These are phyloP conservation scores for Ophiostoma sp. DNA, from an alignment of 2,329 filamentous ascomycete species.

Conservation along the genomic window DNA sequence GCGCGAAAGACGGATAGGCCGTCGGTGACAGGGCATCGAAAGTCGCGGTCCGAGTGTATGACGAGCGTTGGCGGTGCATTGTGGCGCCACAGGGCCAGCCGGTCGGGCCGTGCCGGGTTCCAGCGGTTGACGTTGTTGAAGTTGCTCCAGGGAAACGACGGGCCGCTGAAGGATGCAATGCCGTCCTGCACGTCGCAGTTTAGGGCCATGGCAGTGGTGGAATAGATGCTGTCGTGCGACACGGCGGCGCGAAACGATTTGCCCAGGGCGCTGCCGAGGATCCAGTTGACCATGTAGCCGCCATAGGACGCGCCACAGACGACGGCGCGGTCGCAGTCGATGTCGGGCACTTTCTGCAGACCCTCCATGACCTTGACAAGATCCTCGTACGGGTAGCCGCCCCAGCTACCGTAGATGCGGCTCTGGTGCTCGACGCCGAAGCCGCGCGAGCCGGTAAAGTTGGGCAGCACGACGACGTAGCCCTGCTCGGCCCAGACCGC, in stretches of 20 bases:
- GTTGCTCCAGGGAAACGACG: constrained; percentile 42
- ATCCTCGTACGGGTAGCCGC: constrained; percentile 50
- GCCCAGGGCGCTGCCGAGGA: constrained; percentile 44
- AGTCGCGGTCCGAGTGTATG: constrained; percentile 67
- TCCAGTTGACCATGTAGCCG: constrained; percentile 58
- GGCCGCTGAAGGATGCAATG: constrained; percentile 40
- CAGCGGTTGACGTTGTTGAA: constrained; percentile 45
- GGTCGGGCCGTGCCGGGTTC: constrained; percentile 44
- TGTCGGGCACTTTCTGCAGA: constrained; percentile 47
- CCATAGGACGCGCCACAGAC: constrained; percentile 51
- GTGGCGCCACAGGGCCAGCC: constrained; percentile 53
- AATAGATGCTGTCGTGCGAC: constrained; percentile 46
- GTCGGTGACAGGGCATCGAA: constrained; percentile 44
- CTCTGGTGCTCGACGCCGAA: constrained; percentile 44
- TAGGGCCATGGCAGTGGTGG: constrained; percentile 31
- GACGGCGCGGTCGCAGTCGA: constrained; percentile 50
- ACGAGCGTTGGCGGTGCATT: constrained; percentile 59
- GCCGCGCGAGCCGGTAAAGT: constrained; percentile 53
- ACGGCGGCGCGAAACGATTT: constrained; percentile 50
- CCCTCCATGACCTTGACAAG: constrained; percentile 49
- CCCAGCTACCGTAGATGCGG: constrained; percentile 47
- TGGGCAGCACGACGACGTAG: constrained; percentile 55
- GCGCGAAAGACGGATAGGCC: constrained; percentile 69
- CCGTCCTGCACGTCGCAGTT: constrained; percentile 24
- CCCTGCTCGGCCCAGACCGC: constrained; percentile 56